phyloP scores from a whole-genome alignment of 2,329 filamentous ascomycete species.

The Xylaria sp. region DNA sequence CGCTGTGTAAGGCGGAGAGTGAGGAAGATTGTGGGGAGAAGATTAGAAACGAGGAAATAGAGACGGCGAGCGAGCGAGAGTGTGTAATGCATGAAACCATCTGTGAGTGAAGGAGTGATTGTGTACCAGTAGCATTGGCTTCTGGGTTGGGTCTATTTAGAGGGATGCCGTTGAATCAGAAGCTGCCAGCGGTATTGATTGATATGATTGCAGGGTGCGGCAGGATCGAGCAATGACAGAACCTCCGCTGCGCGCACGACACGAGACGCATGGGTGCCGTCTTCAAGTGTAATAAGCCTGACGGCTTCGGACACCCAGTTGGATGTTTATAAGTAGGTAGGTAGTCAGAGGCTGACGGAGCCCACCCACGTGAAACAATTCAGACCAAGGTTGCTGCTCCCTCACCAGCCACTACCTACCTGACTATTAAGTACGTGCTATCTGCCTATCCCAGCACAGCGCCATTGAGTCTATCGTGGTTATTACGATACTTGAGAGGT shows the following conservation, averaged over 20 bases:
- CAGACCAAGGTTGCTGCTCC: slow-evolving; percentile 16
- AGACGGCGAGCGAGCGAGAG: slow-evolving; percentile 2
- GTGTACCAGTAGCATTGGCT: slow-evolving; percentile 3
- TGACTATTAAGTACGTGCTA: not conserved
- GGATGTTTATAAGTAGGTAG: not conserved
- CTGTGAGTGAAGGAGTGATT: not conserved
- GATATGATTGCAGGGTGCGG: not conserved
- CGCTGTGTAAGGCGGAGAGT: not conserved
- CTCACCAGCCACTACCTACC: slow-evolving; percentile 17
- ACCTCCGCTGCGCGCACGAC: slow-evolving; percentile 2
- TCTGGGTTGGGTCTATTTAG: slow-evolving; percentile 2
- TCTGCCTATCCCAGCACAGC: too few relatives aligned
- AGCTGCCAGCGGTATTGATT: slow-evolving; percentile 11
- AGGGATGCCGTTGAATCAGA: slow-evolving; percentile 3
- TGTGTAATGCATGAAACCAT: not conserved
- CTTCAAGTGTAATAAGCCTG: not conserved
- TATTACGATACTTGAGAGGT: too few relatives aligned
- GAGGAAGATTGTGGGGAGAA: not conserved
- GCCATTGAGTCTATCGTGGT: not conserved
- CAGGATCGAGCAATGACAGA: slow-evolving; percentile 23
- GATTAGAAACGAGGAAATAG: slow-evolving; percentile 10
- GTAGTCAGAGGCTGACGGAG: slow-evolving; percentile 20
- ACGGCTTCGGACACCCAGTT: not conserved
- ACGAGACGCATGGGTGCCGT: slow-evolving; percentile 3
- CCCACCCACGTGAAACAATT: slow-evolving; percentile 41